Percentiles rank a stretch among this genome's conserved stretches.
These are phyloP conservation scores for Fomitopsis betulina DNA, from an alignment of 1,284 basidiomycete genomes.

Conservation along the genomic window DNA sequence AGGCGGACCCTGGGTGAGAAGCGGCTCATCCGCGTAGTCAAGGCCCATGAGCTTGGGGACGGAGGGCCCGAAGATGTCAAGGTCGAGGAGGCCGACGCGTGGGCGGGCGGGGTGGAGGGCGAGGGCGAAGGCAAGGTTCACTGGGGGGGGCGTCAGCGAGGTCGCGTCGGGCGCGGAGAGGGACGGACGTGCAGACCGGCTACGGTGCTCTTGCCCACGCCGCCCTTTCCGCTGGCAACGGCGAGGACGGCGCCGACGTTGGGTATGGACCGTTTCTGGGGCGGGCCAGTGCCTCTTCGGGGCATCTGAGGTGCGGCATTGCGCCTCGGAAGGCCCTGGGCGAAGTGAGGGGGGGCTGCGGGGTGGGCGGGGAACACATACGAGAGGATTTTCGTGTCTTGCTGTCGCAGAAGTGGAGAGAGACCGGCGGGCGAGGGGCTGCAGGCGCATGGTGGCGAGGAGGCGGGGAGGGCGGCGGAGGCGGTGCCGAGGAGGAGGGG, in stretches of 20 bases:
- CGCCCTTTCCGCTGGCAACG: conserved; percentile 94
- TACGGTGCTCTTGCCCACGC: conserved; percentile 95
- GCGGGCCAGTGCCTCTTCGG: conserved; percentile 44
- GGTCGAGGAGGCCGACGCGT: conserved; percentile 86
- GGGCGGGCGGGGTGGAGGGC: conserved; percentile 41
- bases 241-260: conserved; percentile 74
- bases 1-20: conserved; percentile 66
- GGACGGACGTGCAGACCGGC: conserved; percentile 54
- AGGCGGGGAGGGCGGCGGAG: conserved; percentile 2
- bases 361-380: not conserved
- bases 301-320: conserved; percentile 48
- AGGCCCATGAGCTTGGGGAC: conserved; percentile 96
- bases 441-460: not conserved
- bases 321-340: conserved; percentile 8
- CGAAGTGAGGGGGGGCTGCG: not conserved
- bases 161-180: not conserved
- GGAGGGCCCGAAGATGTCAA: conserved; percentile 96
- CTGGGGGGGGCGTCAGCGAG: conserved; percentile 32
- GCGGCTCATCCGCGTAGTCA: conserved; percentile 76
- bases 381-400: not conserved
- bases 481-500: not conserved
- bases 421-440: not conserved
- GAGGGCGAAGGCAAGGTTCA: conserved; percentile 81
- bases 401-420: not conserved
- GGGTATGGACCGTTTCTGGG: conserved; percentile 55